Conservation (phyloP, 208 protist species). For the Wallacemonas sp. region DNA sequence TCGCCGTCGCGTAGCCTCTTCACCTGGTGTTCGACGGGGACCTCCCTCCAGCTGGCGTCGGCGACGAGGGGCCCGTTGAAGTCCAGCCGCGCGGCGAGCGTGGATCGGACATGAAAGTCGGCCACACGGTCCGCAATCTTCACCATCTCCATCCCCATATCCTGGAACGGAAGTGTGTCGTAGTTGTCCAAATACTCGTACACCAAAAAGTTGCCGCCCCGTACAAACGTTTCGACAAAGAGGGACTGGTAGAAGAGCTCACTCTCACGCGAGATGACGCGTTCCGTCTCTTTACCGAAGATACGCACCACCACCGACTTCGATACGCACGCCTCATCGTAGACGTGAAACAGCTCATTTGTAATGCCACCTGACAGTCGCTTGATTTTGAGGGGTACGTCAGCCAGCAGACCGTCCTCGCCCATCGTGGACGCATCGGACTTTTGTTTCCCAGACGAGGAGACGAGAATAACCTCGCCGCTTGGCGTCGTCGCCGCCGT, state of each 20-base stretch:
- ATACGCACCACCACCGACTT: slow-evolving; percentile 83
- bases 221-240: slow-evolving; percentile 78
- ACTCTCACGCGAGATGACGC: slow-evolving; percentile 85
- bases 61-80: slow-evolving; percentile 36
- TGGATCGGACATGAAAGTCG: slow-evolving; percentile 77
- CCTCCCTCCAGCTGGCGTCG: slow-evolving; percentile 25
- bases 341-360: slow-evolving; percentile 89
- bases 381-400: slow-evolving; percentile 51
- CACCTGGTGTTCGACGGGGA: slow-evolving; percentile 25
- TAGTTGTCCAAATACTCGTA: slow-evolving; percentile 78
- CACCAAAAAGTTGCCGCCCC: slow-evolving; percentile 79
- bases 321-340: slow-evolving; percentile 36
- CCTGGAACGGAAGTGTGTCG: slow-evolving; percentile 61
- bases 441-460: slow-evolving; percentile 21
- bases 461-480: slow-evolving; percentile 40
- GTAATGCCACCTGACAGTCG: slow-evolving; percentile 87
- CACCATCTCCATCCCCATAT: slow-evolving; percentile 56
- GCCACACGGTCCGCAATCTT: slow-evolving; percentile 62
- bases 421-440: not conserved
- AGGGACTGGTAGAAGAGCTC: slow-evolving; percentile 91
- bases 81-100: slow-evolving; percentile 57
- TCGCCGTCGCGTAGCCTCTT: not conserved
- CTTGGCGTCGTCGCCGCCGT: slow-evolving; percentile 37
- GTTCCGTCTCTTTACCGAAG: slow-evolving; percentile 90
- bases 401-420: not conserved